These are phyloP conservation scores for Reutealis trisperma DNA, from an alignment of 345 rosid genomes.

Conservation along the genomic window DNA sequence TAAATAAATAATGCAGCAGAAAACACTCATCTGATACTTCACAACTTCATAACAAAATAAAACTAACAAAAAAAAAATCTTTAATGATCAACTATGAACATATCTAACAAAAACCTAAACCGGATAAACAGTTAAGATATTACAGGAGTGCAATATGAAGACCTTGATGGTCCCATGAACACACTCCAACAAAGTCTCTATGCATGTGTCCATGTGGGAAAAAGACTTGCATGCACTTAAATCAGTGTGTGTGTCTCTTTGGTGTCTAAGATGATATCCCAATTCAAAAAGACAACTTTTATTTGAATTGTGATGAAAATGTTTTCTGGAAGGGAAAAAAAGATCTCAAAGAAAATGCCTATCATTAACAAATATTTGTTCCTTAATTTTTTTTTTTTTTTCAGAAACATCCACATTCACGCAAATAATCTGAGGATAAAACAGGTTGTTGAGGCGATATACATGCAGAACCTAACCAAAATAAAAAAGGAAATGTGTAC, in stretches of 20 bases:
- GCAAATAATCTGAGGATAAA: background rate
- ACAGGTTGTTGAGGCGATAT: no score
- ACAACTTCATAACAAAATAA: background rate
- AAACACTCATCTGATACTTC: background rate
- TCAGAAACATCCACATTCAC: constrained; percentile 1
- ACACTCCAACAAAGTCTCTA: background rate
- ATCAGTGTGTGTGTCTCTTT: background rate
- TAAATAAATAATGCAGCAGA: no score
- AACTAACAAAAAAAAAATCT: no score
- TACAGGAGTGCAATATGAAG: background rate
- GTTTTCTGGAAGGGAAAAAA: background rate
- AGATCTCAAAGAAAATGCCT: background rate
- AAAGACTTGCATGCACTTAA: background rate
- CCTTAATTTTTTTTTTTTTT: background rate
- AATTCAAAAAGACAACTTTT: background rate
- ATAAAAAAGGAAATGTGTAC: background rate
- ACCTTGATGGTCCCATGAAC: background rate
- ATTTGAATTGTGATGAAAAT: background rate
- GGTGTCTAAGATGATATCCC: background rate
- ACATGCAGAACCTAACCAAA: background rate
- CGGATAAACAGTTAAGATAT: background rate
- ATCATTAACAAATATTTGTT: background rate
- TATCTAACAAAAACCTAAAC: background rate
- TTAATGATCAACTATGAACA: no score
- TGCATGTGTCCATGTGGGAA: background rate